Evolutionary conservation across 2,329 filamentous ascomycete genomes (phyloP).

Genomic region (Colletotrichum neosansevieriae): DNA sequence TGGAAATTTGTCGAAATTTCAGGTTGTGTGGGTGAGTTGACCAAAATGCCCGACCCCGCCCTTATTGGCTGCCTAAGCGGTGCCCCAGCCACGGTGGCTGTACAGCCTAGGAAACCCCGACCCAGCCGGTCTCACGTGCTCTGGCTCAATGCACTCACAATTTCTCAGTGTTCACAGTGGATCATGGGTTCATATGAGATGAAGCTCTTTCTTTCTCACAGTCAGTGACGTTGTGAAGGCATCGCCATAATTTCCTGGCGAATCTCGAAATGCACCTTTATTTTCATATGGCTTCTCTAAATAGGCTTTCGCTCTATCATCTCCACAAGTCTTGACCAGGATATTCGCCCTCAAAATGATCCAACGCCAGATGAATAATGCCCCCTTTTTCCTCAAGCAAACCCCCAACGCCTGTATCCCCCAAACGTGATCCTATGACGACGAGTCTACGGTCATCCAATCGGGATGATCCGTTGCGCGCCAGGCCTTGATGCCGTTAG

Average conservation of each 20-base stretch:
- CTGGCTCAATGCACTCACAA: neutral
- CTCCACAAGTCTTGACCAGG: neutral
- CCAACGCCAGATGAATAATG: neutral
- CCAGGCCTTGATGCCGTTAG: constrained; percentile 70
- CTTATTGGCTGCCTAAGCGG: constrained; percentile 48
- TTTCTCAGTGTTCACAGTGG: too few species aligned
- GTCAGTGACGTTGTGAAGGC: too few species aligned
- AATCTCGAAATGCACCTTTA: too few species aligned
- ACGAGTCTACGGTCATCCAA: constrained; percentile 54
- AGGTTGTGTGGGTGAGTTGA: constrained; percentile 5
- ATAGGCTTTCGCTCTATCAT: neutral
- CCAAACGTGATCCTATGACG: neutral
- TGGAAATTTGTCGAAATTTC: constrained; percentile 14
- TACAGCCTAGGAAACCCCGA: neutral
- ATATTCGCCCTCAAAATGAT: neutral
- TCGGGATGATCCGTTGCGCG: constrained; percentile 68
- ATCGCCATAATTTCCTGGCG: too few species aligned
- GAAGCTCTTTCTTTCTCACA: too few species aligned
- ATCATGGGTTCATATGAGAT: too few species aligned
- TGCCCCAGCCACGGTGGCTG: neutral
- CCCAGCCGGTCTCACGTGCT: constrained; percentile 29
- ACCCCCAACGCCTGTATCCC: constrained; percentile 12
- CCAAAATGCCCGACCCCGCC: neutral
- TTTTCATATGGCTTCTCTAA: too few species aligned
- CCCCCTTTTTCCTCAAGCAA: neutral